Evolutionary conservation across 768 basidiomycete genomes (phyloP).

Genomic region (Fomitopsis serialis): DNA sequence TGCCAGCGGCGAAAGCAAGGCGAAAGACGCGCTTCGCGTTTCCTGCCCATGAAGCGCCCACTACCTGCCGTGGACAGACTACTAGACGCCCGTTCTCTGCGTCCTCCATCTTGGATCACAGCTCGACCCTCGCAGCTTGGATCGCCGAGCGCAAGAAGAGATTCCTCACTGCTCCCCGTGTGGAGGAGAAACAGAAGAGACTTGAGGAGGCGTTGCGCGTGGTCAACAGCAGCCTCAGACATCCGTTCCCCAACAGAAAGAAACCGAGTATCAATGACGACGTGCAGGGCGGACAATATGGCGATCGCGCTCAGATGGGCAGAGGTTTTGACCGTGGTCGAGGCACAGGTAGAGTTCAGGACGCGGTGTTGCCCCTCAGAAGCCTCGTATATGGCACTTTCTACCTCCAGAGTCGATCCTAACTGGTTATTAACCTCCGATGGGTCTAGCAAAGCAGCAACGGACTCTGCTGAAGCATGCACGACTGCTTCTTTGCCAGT

Average conservation of each 20-base stretch:
- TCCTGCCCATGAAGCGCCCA: no score
- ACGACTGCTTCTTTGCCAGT: background rate
- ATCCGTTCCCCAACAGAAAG: slow-evolving; percentile 37
- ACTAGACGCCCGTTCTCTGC: no score
- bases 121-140: no score
- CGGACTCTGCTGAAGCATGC: background rate
- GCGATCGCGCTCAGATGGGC: background rate
- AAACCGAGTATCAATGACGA: slow-evolving; percentile 31
- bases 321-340: slow-evolving; percentile 24
- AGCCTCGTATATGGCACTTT: background rate
- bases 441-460: background rate
- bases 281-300: slow-evolving; percentile 7
- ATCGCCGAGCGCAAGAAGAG: slow-evolving; percentile 82
- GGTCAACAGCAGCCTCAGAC: slow-evolving; percentile 60
- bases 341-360: slow-evolving; percentile 19
- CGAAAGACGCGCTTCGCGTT: no score
- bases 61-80: no score
- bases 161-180: slow-evolving; percentile 68
- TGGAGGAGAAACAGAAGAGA: slow-evolving; percentile 80
- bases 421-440: no score
- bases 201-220: slow-evolving; percentile 72
- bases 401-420: background rate
- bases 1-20: no score
- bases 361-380: background rate
- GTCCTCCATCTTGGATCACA: no score